phyloP scores from a whole-genome alignment of 768 basidiomycete species.

The Hygrophoropsis aurantiaca region DNA sequence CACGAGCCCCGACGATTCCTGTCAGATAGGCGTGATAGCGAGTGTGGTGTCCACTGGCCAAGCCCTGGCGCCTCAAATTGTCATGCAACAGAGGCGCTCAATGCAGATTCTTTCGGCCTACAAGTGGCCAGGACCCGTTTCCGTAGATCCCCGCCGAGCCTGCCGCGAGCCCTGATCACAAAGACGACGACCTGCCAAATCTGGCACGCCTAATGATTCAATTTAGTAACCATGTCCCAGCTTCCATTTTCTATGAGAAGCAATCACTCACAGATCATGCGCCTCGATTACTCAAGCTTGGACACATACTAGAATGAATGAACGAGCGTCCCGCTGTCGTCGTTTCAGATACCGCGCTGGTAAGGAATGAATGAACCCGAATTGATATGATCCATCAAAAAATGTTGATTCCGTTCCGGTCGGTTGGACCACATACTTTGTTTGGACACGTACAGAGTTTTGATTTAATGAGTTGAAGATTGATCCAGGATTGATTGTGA shows the following conservation, averaged over 20 bases:
- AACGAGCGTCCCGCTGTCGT: conserved; percentile 14
- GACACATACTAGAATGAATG: conserved; percentile 9
- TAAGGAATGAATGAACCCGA: conserved; percentile 17
- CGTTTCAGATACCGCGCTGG: conserved; percentile 16
- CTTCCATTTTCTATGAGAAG: conserved; percentile 32
- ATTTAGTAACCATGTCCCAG: conserved; percentile 22
- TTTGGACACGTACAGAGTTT: not conserved
- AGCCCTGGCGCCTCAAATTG: no score
- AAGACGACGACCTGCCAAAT: conserved; percentile 16
- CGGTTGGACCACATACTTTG: conserved; percentile 18
- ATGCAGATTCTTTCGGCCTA: conserved; percentile 2
- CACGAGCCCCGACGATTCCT: no score
- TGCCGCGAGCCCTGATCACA: conserved; percentile 7
- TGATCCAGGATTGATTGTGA: no score
- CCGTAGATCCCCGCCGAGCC: conserved; percentile 15
- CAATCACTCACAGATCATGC: conserved; percentile 4
- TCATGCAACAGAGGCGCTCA: not conserved
- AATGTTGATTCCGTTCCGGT: conserved; percentile 18
- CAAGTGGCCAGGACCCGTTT: not conserved
- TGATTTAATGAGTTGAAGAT: no score
- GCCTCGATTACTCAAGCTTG: conserved; percentile 9
- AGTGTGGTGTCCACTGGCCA: no score
- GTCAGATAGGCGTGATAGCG: no score
- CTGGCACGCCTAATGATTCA: conserved; percentile 8
- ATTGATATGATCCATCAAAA: conserved; percentile 14